A percentile compares a stretch with the other conserved stretches of the same genome.
These are phyloP conservation scores for Arabidopsis suecica DNA, from an alignment of 345 rosid genomes.

Conservation along the genomic window DNA sequence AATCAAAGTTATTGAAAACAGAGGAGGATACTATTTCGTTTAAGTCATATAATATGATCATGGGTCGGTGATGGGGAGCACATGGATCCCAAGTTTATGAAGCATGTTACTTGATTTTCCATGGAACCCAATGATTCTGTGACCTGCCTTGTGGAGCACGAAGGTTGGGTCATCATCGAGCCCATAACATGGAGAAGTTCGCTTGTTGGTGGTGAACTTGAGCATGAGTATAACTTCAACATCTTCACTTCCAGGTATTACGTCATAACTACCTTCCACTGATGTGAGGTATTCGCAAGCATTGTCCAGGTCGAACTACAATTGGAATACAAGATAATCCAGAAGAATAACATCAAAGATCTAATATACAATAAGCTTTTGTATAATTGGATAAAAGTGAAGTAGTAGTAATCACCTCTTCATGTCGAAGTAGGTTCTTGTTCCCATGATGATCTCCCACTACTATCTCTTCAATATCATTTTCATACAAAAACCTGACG, in stretches of 20 bases:
- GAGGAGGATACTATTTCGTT: no score
- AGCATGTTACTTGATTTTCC: background rate
- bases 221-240: no score
- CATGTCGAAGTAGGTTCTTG: background rate
- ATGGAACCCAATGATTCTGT: background rate
- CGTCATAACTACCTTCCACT: no score
- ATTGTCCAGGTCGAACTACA: background rate
- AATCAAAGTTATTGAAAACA: no score
- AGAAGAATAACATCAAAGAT: no score
- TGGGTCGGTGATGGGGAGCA: background rate
- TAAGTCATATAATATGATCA: no score
- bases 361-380: no score
- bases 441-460: background rate
- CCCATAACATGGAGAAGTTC: background rate
- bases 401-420: constrained; percentile 6
- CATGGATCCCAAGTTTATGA: background rate
- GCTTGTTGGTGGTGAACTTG: background rate
- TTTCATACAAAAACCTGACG: no score
- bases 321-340: background rate
- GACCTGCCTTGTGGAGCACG: background rate
- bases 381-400: background rate
- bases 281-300: background rate
- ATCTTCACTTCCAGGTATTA: no score
- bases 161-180: no score
- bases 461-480: no score